These are phyloP conservation scores for Pseudogymnoascus sp. DNA, from an alignment of 2,329 filamentous ascomycete genomes.

Conservation along the genomic window DNA sequence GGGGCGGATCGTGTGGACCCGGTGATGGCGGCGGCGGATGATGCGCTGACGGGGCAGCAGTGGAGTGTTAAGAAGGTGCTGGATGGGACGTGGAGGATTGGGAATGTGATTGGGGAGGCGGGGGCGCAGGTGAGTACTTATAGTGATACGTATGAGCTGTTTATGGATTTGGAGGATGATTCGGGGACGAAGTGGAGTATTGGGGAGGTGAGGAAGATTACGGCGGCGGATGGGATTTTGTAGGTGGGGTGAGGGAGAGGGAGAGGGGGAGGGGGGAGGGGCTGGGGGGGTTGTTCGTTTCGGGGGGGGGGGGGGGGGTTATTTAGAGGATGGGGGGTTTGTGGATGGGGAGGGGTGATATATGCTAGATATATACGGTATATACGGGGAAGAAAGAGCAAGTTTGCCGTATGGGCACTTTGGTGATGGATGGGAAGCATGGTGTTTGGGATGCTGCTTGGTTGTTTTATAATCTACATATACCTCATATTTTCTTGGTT, in stretches of 20 bases:
- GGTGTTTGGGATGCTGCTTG: neutral
- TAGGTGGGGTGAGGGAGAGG: neutral
- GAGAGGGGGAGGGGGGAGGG: neutral
- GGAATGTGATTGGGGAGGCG: neutral
- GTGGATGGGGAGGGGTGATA: neutral
- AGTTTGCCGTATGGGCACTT: neutral
- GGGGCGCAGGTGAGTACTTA: neutral
- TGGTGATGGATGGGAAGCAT: neutral
- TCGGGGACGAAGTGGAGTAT: neutral
- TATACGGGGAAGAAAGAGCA: neutral
- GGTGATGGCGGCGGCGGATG: neutral
- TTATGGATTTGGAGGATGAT: conserved; percentile 2
- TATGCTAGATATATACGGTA: neutral
- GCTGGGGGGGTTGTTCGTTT: neutral
- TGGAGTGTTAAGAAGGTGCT: neutral
- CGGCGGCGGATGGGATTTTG: neutral
- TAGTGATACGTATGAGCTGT: neutral
- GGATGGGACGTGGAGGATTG: conserved; percentile 6
- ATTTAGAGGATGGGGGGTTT: neutral
- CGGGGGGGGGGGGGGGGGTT: neutral
- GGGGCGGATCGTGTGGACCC: neutral
- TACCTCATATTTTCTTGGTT: neutral
- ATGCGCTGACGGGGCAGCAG: neutral
- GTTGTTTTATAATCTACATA: neutral
- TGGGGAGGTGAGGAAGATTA: neutral